Evolutionary conservation across 2,329 filamentous ascomycete species (phyloP), one percentile per base, ranked within the genome.

Genomic region (Cordyceps pruinosa): DNA sequence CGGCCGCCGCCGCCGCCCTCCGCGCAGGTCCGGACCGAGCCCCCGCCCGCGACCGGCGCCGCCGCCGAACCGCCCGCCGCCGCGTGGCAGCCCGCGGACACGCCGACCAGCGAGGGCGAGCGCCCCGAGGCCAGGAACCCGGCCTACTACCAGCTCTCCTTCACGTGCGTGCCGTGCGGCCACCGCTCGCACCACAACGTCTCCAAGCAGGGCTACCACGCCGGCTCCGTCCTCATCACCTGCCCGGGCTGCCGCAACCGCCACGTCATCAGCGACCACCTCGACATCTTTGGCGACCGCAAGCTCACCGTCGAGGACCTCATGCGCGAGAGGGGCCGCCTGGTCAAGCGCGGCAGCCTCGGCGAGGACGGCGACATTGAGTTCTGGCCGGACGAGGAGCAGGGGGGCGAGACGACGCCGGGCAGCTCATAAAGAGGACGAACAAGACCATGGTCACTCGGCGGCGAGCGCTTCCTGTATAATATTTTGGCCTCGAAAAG

Each of bases 171-270:
- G 59, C 90, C 89, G 32, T 99, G 94, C 74, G 77, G 80, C 46
- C 76, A 82, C 35, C 87, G 92, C 58, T 95, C 90, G n/a, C 81
- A 85, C 13, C 95, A 99, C 74, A 82, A 82, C 51, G 79, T 99
- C 65, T 90, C 90, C 30, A 97, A 97, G 72, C 94, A 97, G 69
- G 94, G 90, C 32, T 99, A 99, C 70, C 92, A 97, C 72, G 80
- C 86, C 61, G 94, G 94, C 35, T 93, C 90, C 1, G 87, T 94
- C 5, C 77, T 99, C 58, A 92, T 97, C 62, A 87, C 87, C 34
- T 99, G 94, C 69, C 93, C 94, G 0, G 77, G 78, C 4, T 99
- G 94, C 73, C 85, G 86, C 66, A 92, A 90, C 68, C 82, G 91
- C 25, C 94, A 99, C 75, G 75, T 99, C 63, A 97, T 99, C 66